Conservation (phyloP, 2,329 filamentous ascomycete genomes). For the Beauveria pseudobassiana region DNA sequence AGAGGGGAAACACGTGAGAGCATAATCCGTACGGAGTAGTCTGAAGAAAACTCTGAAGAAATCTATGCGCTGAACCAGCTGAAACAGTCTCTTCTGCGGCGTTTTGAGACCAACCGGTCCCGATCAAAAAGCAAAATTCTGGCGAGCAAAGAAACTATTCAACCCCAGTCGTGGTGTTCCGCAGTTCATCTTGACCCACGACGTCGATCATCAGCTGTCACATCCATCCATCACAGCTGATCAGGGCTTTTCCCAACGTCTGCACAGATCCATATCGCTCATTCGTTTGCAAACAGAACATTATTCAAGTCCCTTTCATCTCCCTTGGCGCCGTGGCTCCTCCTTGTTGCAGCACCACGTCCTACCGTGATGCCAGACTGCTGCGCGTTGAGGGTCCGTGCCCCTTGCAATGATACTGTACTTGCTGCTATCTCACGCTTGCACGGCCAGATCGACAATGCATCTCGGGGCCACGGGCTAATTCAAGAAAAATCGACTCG, state of each 20-base stretch:
- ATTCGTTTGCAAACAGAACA: no score
- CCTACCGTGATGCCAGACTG: no score
- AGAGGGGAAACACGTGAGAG: no score
- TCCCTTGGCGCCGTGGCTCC: no score
- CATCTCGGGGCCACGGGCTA: not conserved
- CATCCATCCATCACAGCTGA: not conserved
- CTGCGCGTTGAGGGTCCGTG: not conserved
- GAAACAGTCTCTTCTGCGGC: slow-evolving; percentile 3
- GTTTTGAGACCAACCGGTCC: not conserved
- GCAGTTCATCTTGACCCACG: not conserved
- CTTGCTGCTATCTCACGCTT: no score
- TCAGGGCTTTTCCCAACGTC: not conserved
- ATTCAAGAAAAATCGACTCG: not conserved
- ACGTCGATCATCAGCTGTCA: not conserved
- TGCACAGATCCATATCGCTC: no score
- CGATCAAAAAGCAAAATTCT: not conserved
- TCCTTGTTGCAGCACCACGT: no score
- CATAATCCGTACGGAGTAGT: no score
- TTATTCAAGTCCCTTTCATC: no score
- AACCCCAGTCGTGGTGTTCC: not conserved
- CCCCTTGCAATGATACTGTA: not conserved
- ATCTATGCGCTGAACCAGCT: not conserved
- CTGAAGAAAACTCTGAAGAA: no score
- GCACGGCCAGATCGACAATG: not conserved
- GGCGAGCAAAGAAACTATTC: not conserved